These are phyloP conservation scores for Phytophthora agathidicida DNA, from an alignment of 352 stramenopile genomes.

Conservation along the genomic window DNA sequence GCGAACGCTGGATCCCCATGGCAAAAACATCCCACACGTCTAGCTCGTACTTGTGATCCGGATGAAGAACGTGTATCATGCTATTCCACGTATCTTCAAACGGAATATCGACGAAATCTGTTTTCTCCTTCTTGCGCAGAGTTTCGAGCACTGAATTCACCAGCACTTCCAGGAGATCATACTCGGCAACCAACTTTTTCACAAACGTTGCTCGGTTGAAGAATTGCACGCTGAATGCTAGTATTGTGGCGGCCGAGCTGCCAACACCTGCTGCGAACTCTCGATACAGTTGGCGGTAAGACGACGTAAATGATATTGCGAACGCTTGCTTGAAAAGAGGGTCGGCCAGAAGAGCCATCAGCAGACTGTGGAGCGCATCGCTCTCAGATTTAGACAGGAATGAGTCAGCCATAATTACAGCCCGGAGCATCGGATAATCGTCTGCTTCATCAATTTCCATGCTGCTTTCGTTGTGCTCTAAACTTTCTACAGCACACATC, in stretches of 20 bases:
- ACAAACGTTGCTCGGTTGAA: constrained; percentile 99
- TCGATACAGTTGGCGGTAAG: constrained; percentile 89
- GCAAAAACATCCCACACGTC: constrained; percentile 77
- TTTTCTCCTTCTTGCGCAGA: constrained; percentile 60
- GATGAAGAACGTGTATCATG: constrained; percentile 47
- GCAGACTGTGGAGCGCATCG: constrained; percentile 91
- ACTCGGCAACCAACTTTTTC: constrained; percentile 73
- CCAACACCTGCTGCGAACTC: constrained; percentile 79
- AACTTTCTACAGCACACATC: constrained; percentile 46
- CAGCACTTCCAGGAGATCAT: constrained; percentile 78
- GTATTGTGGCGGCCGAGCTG: constrained; percentile 87
- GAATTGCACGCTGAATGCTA: constrained; percentile 97
- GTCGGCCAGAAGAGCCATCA: constrained; percentile 96
- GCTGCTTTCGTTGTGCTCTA: constrained; percentile 42
- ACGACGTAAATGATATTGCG: constrained; percentile 94
- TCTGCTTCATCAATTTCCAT: constrained; percentile 46
- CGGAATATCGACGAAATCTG: constrained; percentile 45
- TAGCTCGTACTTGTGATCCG: constrained; percentile 37
- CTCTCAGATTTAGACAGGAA: constrained; percentile 82
- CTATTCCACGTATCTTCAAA: constrained; percentile 57
- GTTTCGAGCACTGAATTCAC: constrained; percentile 76
- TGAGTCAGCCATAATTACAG: constrained; percentile 86
- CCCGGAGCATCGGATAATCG: constrained; percentile 67
- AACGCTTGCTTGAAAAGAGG: constrained; percentile 97
- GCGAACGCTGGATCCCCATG: constrained; percentile 58